Evolutionary conservation across 306 rosid species (phyloP), one percentile per base, ranked within the genome.

Genomic region (Erythrophleum fordii): DNA sequence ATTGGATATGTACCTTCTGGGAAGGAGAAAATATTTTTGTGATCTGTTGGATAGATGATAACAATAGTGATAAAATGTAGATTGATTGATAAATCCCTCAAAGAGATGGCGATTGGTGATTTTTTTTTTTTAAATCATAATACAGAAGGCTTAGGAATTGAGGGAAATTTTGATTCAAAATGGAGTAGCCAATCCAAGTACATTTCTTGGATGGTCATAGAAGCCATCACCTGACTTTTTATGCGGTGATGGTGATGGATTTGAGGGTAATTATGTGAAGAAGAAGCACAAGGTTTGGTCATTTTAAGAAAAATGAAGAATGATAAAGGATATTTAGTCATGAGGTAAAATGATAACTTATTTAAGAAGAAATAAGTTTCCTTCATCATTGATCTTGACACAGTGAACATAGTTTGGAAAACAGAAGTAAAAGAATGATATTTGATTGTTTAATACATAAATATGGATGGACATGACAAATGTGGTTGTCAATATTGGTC

Each of bases 1-100:
- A n/a, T 72, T 76, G 60, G 31, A 18, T 39, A 72, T 72, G 29
- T 80, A 52, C 6, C 79, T 35, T 62, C 44, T 76, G 31, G 49
- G 14, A 39, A 31, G 60, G 52, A 39, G 20, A 59, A 62, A 13
- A 29, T 61, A 37, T 76, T 62, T 60, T 45, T 53, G 16, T 76
- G 12, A 75, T 66, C 18, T 49, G 34, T 35, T 45, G 48, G 45
- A 62, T 46, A 11, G 31, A 22, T 14, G 48, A 62, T 35, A 51
- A 2, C 12, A 61, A 10, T 46, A 29, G 2, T 29, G 14, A 12
- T 48, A 8, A 20, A 46, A n/a, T 49, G 26, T 20, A 4, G 49
- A 77, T 20, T 12, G 51, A 35, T 65, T 12, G 51, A 35, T 65
- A 13, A 65, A 46, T 0, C n/a, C 14, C 41, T 46, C 14, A 8